Evolutionary conservation across 2,329 filamentous ascomycete genomes (phyloP).

Genomic region (Fusarium luffae): DNA sequence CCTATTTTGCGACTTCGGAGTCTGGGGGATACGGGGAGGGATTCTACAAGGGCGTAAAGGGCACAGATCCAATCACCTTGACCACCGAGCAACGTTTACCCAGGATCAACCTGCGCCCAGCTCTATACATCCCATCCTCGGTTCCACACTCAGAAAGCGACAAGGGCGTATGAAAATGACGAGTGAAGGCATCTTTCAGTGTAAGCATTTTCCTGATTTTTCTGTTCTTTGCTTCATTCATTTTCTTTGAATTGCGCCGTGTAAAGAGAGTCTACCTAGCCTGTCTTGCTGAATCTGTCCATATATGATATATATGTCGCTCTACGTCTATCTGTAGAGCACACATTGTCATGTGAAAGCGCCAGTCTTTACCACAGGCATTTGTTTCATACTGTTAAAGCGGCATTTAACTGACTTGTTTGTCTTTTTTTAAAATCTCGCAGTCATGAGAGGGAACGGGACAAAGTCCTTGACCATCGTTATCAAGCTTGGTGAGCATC

Average conservation of each 20-base stretch:
- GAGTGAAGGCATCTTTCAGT: constrained; percentile 43
- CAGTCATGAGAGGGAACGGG: constrained; percentile 69
- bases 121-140: constrained; percentile 38
- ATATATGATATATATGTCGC: constrained; percentile 23
- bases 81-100: constrained; percentile 32
- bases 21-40: constrained; percentile 24
- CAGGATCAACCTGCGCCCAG: constrained; percentile 33
- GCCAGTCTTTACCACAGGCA: constrained; percentile 3
- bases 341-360: constrained; percentile 26
- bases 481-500: constrained; percentile 81
- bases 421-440: constrained; percentile 28
- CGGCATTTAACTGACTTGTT: constrained; percentile 64
- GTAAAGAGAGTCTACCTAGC: constrained; percentile 20
- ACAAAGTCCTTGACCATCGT: constrained; percentile 68
- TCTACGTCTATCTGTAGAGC: constrained; percentile 11
- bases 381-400: constrained; percentile 8
- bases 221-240: constrained; percentile 25
- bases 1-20: constrained; percentile 28
- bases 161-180: constrained; percentile 45
- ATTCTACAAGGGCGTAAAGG: constrained; percentile 16
- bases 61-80: constrained; percentile 41
- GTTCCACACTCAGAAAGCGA: constrained; percentile 42
- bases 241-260: constrained; percentile 18
- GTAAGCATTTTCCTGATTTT: constrained; percentile 36
- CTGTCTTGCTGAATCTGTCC: constrained; percentile 18